phyloP scores from a whole-genome alignment of 2,329 filamentous ascomycete species.

The Graphilbum sp. region DNA sequence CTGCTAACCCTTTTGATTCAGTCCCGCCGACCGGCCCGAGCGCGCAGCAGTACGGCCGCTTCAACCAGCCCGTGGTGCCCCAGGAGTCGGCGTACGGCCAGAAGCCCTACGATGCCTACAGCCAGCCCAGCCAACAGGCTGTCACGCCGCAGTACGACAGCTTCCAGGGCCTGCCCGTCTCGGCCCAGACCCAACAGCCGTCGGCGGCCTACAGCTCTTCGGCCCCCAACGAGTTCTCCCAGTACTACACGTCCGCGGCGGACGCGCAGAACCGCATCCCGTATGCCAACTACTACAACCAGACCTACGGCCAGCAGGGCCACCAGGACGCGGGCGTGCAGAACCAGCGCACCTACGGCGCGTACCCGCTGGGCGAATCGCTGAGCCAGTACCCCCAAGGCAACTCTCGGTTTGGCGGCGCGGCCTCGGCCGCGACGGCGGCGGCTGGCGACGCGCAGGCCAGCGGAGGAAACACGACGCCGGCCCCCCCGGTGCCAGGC shows the following conservation, averaged over 20 bases:
- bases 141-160: constrained; percentile 42
- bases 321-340: constrained; percentile 50
- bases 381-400: constrained; percentile 59
- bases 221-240: constrained; percentile 62
- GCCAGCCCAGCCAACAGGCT: constrained; percentile 47
- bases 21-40: constrained; percentile 1
- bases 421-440: constrained; percentile 4
- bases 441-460: constrained; percentile 59
- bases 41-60: constrained; percentile 53
- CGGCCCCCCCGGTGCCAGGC: constrained; percentile 51
- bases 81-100: constrained; percentile 49
- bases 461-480: constrained; percentile 82
- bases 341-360: constrained; percentile 63
- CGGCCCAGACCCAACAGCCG: constrained; percentile 34
- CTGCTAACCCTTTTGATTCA: constrained; percentile 9
- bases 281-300: constrained; percentile 68
- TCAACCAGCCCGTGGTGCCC: constrained; percentile 41
- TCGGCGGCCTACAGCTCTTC: constrained; percentile 51
- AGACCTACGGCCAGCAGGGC: constrained; percentile 39
- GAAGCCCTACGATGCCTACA: constrained; percentile 80
- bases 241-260: constrained; percentile 53
- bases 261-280: constrained; percentile 56
- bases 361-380: constrained; percentile 53
- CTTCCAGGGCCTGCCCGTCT: constrained; percentile 21
- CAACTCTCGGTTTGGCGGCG: constrained; percentile 43